Conservation (phyloP, 2,329 filamentous ascomycete species). For the Metarhizium humberi region DNA sequence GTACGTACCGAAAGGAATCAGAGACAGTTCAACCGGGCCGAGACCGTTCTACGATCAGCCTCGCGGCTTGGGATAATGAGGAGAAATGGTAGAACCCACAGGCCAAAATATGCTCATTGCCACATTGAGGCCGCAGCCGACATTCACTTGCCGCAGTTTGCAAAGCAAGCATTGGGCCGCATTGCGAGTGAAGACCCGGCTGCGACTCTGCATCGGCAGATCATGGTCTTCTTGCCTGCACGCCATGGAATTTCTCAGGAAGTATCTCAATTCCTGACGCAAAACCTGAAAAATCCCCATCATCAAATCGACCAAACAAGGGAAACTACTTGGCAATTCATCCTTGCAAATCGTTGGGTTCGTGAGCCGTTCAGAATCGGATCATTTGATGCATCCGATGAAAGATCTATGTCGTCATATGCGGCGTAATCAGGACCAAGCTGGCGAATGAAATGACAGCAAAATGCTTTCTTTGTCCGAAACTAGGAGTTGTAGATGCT, state of each 20-base stretch:
- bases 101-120: background rate
- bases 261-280: background rate
- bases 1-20: background rate
- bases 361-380: background rate
- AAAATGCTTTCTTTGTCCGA: background rate
- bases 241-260: background rate
- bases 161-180: too few species aligned
- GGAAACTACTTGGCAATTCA: background rate
- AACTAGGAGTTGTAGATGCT: too few species aligned
- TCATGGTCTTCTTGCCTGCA: background rate
- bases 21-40: background rate
- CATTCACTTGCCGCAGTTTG: too few species aligned
- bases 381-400: background rate
- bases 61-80: background rate
- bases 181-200: too few species aligned
- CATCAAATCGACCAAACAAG: background rate
- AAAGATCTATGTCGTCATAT: slow-evolving; percentile 1
- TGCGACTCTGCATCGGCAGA: background rate
- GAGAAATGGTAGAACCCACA: background rate
- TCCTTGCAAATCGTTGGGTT: background rate
- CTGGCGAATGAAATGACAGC: background rate
- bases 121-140: background rate
- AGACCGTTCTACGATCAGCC: slow-evolving; percentile 4
- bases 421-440: background rate
- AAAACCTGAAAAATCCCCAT: background rate